Conservation (phyloP, 169 alveolate genomes). For the Perkinsus olseni region DNA sequence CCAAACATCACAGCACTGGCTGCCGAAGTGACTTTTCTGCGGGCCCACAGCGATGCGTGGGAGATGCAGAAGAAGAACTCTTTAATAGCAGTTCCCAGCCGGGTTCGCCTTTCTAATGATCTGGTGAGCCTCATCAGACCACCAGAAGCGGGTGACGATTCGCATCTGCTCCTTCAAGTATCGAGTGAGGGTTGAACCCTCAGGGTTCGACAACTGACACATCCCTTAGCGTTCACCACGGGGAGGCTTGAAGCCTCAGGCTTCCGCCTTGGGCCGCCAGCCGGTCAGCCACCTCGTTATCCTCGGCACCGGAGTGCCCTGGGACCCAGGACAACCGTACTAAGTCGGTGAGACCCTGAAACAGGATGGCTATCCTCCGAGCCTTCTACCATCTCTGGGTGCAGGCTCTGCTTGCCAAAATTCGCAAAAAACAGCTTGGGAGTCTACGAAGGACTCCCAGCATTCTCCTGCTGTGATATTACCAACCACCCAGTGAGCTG, state of each 20-base stretch:
- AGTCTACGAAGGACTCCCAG: neutral
- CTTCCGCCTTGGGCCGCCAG: no score
- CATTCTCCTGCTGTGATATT: neutral
- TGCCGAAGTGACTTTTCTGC: neutral
- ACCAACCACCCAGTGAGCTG: neutral
- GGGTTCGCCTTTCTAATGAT: no score
- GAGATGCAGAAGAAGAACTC: neutral
- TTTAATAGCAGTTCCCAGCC: neutral
- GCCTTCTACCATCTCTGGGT: neutral
- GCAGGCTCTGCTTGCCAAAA: neutral
- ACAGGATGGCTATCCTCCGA: neutral
- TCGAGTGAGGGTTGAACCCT: neutral
- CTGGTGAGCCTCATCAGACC: neutral
- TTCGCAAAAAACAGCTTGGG: neutral
- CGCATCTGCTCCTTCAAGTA: neutral
- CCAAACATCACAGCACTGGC: neutral
- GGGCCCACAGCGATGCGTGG: neutral
- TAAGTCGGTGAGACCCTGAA: neutral
- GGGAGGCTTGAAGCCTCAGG: no score
- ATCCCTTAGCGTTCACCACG: no score
- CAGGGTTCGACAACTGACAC: neutral
- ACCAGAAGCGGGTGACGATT: neutral
- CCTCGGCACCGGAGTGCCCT: neutral
- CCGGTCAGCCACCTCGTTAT: neutral
- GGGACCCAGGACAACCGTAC: neutral